A percentile compares a stretch with the other conserved stretches of the same genome.
These are phyloP conservation scores for Candida sonorensis DNA, from an alignment of 805 yeast genomes.

Conservation along the genomic window DNA sequence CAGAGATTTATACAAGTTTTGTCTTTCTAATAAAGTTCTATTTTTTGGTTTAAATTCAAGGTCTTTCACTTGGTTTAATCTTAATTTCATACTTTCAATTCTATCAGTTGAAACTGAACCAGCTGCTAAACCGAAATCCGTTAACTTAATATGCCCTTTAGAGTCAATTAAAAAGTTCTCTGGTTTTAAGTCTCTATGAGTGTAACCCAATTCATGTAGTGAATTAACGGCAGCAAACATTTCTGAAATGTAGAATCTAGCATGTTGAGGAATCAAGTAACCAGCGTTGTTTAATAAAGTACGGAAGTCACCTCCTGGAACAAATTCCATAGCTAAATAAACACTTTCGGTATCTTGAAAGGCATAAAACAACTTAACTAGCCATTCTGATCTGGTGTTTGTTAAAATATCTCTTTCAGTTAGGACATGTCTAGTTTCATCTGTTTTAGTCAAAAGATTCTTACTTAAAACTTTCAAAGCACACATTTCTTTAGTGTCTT, in stretches of 20 bases:
- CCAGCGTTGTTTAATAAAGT: constrained; percentile 92
- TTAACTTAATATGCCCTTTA: constrained; percentile 85
- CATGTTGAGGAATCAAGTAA: constrained; percentile 86
- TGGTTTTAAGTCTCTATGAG: constrained; percentile 95
- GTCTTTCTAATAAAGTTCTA: constrained; percentile 80
- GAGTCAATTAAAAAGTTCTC: constrained; percentile 88
- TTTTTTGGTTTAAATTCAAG: constrained; percentile 61
- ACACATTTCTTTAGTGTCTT: constrained; percentile 90
- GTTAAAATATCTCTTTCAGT: constrained; percentile 96
- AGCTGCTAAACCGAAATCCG: constrained; percentile 96
- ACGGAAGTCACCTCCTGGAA: constrained; percentile 99
- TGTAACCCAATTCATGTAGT: constrained; percentile 88
- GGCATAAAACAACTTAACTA: constrained; percentile 87
- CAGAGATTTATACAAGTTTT: constrained; percentile 71
- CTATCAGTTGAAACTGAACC: constrained; percentile 91
- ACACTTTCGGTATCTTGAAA: constrained; percentile 90
- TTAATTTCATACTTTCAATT: constrained; percentile 83
- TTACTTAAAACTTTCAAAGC: constrained; percentile 91
- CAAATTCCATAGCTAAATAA: constrained; percentile 96
- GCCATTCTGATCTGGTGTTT: constrained; percentile 94
- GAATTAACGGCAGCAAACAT: constrained; percentile 96
- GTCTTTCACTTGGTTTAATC: constrained; percentile 61
- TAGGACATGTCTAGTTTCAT: constrained; percentile 91
- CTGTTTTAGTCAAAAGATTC: constrained; percentile 75
- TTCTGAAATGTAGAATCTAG: constrained; percentile 89